These are phyloP conservation scores for Amanita brunnescens DNA, from an alignment of 768 basidiomycete species.

Conservation along the genomic window DNA sequence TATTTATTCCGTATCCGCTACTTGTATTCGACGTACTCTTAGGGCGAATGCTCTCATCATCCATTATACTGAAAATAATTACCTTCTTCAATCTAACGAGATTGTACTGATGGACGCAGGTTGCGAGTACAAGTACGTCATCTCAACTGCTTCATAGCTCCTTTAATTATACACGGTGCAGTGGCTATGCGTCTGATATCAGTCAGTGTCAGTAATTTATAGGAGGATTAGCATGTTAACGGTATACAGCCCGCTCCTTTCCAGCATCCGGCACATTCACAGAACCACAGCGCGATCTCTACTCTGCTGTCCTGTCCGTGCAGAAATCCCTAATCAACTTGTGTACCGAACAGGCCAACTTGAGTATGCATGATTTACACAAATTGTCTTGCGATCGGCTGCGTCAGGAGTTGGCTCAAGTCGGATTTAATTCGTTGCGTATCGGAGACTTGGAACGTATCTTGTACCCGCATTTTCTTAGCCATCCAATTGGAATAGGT, in stretches of 20 bases:
- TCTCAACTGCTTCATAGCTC: conserved; percentile 5
- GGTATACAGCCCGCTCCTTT: conserved; percentile 68
- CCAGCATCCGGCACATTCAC: conserved; percentile 81
- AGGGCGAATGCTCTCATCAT: conserved; percentile 87
- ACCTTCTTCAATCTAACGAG: conserved; percentile 60
- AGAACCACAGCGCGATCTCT: conserved; percentile 74
- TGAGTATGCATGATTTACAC: conserved; percentile 74
- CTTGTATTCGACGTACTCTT: background rate
- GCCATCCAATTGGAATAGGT: conserved; percentile 91
- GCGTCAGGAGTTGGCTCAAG: conserved; percentile 62
- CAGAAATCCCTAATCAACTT: conserved; percentile 59
- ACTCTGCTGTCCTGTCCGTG: conserved; percentile 63
- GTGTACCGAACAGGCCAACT: conserved; percentile 47
- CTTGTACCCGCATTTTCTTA: conserved; percentile 88
- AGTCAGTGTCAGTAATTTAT: conserved; percentile 37
- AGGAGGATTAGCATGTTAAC: conserved; percentile 7
- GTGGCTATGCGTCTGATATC: conserved; percentile 93
- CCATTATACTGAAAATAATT: conserved; percentile 92
- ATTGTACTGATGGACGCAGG: conserved; percentile 86
- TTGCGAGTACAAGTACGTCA: conserved; percentile 77
- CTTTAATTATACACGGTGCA: conserved; percentile 18
- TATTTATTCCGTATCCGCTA: background rate
- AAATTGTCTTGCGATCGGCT: conserved; percentile 59
- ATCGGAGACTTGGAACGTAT: conserved; percentile 57
- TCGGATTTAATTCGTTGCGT: conserved; percentile 55